Conservation (phyloP, 495 filamentous ascomycete genomes). For the Hypoxylon lienhwacheense region DNA sequence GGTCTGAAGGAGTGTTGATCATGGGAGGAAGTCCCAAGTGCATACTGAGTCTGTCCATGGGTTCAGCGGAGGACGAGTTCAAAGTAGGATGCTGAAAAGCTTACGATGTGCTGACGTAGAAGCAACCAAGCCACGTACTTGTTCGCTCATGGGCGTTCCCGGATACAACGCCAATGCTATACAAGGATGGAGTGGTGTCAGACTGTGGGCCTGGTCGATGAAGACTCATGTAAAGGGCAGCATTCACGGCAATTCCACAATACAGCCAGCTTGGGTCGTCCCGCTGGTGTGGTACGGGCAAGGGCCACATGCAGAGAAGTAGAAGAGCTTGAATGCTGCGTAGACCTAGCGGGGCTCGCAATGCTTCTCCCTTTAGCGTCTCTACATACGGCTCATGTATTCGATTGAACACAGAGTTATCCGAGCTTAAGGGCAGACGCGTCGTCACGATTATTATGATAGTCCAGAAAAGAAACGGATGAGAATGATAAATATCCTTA, state of each 20-base stretch:
- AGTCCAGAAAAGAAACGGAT: constrained; percentile 40
- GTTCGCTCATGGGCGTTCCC: constrained; percentile 28
- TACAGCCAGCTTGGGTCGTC: constrained; percentile 42
- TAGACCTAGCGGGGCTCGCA: constrained; percentile 31
- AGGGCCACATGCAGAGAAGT: constrained; percentile 39
- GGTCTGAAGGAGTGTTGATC: constrained; percentile 36
- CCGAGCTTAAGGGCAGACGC: constrained; percentile 12
- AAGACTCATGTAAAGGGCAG: constrained; percentile 38
- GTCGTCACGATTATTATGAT: constrained; percentile 30
- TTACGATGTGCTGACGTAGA: constrained; percentile 38
- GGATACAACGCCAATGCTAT: constrained; percentile 13
- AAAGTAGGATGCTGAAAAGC: neutral
- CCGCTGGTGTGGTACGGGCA: constrained; percentile 31
- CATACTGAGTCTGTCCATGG: constrained; percentile 35
- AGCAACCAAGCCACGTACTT: constrained; percentile 41
- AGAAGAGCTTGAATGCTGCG: constrained; percentile 40
- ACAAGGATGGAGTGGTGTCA: constrained; percentile 9
- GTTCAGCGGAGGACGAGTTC: neutral
- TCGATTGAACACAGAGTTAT: constrained; percentile 22
- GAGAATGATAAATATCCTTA: constrained; percentile 31
- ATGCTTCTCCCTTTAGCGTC: constrained; percentile 20
- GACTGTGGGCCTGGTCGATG: constrained; percentile 26
- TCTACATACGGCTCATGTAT: constrained; percentile 32
- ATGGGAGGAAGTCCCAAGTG: constrained; percentile 38
- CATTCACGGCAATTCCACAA: constrained; percentile 39